Conservation (phyloP, 768 basidiomycete species). For the Piloderma croceum region DNA sequence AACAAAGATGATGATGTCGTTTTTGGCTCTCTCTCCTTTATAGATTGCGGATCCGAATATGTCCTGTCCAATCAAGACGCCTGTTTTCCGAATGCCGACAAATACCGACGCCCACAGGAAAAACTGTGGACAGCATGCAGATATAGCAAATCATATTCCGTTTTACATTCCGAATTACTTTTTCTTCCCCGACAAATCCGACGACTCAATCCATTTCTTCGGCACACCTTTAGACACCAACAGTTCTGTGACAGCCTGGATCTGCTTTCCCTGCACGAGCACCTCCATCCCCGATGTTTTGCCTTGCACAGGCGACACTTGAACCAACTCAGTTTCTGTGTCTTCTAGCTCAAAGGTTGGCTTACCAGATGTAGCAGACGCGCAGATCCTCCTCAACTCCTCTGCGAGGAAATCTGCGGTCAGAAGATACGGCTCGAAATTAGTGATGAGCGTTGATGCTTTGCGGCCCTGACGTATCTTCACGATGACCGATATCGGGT, state of each 20-base stretch:
- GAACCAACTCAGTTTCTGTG: too few species aligned
- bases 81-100: too few species aligned
- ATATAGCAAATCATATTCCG: too few species aligned
- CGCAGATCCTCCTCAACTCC: constrained; percentile 70
- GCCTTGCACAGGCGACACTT: constrained; percentile 61
- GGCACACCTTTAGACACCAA: constrained; percentile 68
- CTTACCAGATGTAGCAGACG: constrained; percentile 72
- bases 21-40: too few species aligned
- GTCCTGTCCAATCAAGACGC: too few species aligned
- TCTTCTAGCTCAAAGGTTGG: too few species aligned
- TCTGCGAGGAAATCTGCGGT: constrained; percentile 71
- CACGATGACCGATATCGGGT: constrained; percentile 61
- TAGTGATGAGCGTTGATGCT: constrained; percentile 68
- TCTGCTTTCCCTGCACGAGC: constrained; percentile 82
- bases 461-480: constrained; percentile 79
- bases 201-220: constrained; percentile 70
- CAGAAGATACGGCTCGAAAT: constrained; percentile 73
- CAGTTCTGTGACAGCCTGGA: constrained; percentile 58
- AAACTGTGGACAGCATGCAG: too few species aligned
- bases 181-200: constrained; percentile 47
- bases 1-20: too few species aligned
- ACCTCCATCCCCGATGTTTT: constrained; percentile 60
- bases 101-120: too few species aligned
- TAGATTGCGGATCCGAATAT: too few species aligned
- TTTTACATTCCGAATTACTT: too few species aligned